phyloP scores from a whole-genome alignment of 495 filamentous ascomycete genomes.

The Trichoderma virens region DNA sequence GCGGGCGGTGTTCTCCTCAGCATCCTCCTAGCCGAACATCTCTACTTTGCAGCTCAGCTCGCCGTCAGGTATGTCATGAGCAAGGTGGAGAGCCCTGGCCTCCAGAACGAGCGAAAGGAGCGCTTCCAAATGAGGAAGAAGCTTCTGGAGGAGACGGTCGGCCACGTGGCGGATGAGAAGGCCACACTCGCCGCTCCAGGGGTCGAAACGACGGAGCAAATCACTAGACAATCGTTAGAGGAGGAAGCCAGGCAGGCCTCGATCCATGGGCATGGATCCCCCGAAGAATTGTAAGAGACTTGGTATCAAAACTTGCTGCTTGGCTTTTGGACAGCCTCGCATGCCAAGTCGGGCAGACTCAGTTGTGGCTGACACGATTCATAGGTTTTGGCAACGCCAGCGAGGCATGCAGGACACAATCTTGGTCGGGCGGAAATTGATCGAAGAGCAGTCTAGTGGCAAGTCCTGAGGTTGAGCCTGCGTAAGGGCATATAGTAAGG shows the following conservation, averaged over 20 bases:
- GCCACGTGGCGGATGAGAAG: slow-evolving; percentile 35
- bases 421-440: slow-evolving; percentile 38
- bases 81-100: slow-evolving; percentile 78
- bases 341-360: background rate
- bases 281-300: slow-evolving; percentile 42
- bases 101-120: slow-evolving; percentile 72
- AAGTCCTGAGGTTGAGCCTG: slow-evolving; percentile 2
- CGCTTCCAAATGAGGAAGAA: slow-evolving; percentile 65
- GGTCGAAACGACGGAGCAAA: slow-evolving; percentile 36
- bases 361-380: slow-evolving; percentile 6
- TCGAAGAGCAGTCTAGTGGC: slow-evolving; percentile 12
- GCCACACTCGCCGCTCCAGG: slow-evolving; percentile 24
- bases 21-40: slow-evolving; percentile 80
- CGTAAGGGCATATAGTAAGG: no score
- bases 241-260: slow-evolving; percentile 61
- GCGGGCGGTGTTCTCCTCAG: slow-evolving; percentile 78
- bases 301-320: slow-evolving; percentile 3
- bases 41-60: slow-evolving; percentile 68
- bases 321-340: background rate
- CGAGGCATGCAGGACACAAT: slow-evolving; percentile 53
- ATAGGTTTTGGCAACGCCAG: slow-evolving; percentile 61
- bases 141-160: slow-evolving; percentile 56
- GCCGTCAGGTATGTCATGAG: slow-evolving; percentile 59
- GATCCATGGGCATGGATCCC: slow-evolving; percentile 37
- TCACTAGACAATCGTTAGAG: slow-evolving; percentile 40